Conservation (phyloP, 768 basidiomycete genomes). For the Lactarius tabidus region DNA sequence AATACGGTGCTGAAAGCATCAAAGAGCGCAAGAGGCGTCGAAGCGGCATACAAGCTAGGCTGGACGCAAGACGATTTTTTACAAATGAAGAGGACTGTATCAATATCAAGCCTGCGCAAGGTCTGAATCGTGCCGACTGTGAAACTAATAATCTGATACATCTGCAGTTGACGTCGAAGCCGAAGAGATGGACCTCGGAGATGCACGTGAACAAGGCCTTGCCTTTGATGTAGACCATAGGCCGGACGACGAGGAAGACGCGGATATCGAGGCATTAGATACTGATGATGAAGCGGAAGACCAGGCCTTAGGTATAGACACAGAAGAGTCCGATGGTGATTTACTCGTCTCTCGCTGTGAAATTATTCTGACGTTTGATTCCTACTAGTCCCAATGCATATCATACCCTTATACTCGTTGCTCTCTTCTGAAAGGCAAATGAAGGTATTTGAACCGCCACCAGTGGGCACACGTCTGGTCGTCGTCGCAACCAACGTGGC, state of each 20-base stretch:
- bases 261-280: constrained; percentile 71
- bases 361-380: background rate
- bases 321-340: constrained; percentile 66
- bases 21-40: constrained; percentile 45
- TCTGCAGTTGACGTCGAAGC: constrained; percentile 65
- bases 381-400: constrained; percentile 84
- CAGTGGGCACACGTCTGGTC: constrained; percentile 75
- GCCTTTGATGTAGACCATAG: constrained; percentile 62
- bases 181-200: constrained; percentile 75
- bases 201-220: constrained; percentile 42
- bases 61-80: constrained; percentile 17
- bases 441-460: constrained; percentile 85
- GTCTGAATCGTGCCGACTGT: constrained; percentile 31
- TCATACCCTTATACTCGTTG: constrained; percentile 91
- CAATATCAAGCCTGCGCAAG: constrained; percentile 45
- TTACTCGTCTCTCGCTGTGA: constrained; percentile 8
- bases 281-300: constrained; percentile 60
- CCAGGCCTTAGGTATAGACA: constrained; percentile 54
- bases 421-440: constrained; percentile 93
- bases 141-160: constrained; percentile 7
- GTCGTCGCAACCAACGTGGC: constrained; percentile 96
- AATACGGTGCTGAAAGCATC: constrained; percentile 65
- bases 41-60: constrained; percentile 18
- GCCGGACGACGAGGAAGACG: constrained; percentile 45
- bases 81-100: constrained; percentile 8